Percentiles rank a stretch among this genome's conserved stretches.
Evolutionary conservation across 2,329 filamentous ascomycete species (phyloP).

Genomic region (Phyllosticta capitalensis): DNA sequence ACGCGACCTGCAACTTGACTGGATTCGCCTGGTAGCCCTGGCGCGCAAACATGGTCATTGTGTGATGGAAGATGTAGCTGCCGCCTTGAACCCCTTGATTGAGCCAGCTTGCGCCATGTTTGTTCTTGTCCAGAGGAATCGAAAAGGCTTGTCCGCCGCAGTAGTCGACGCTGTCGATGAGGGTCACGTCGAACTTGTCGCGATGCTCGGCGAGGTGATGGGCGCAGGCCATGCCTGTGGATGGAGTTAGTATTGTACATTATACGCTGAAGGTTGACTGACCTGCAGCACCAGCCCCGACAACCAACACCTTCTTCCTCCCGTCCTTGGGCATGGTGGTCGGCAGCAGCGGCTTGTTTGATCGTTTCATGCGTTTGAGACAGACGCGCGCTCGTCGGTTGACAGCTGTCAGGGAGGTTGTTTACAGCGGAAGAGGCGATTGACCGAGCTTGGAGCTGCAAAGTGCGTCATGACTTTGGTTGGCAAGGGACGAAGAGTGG

Average conservation of each 20-base stretch:
- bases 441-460: not conserved
- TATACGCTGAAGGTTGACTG: not conserved
- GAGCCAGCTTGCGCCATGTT: slow-evolving; percentile 49
- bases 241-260: slow-evolving; percentile 12
- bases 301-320: slow-evolving; percentile 31
- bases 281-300: slow-evolving; percentile 33
- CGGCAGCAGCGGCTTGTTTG: slow-evolving; percentile 1
- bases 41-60: slow-evolving; percentile 53
- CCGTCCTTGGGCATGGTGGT: slow-evolving; percentile 2
- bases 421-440: not conserved
- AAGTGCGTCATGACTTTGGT: slow-evolving; percentile 9
- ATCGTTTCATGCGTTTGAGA: not conserved
- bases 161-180: slow-evolving; percentile 46
- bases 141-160: slow-evolving; percentile 54
- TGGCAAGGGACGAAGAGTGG: not conserved
- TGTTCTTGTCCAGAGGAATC: slow-evolving; percentile 45
- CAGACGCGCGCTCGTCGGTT: not conserved
- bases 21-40: slow-evolving; percentile 48
- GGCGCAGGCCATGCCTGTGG: slow-evolving; percentile 51
- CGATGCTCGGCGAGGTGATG: slow-evolving; percentile 57
- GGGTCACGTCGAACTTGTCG: slow-evolving; percentile 54
- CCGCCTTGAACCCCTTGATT: slow-evolving; percentile 57
- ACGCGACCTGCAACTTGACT: slow-evolving; percentile 53
- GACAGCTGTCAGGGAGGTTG: not conserved
- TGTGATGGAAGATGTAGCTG: slow-evolving; percentile 58